phyloP scores from a whole-genome alignment of 2,329 filamentous ascomycete species.

The Rasamsonia emersonii region DNA sequence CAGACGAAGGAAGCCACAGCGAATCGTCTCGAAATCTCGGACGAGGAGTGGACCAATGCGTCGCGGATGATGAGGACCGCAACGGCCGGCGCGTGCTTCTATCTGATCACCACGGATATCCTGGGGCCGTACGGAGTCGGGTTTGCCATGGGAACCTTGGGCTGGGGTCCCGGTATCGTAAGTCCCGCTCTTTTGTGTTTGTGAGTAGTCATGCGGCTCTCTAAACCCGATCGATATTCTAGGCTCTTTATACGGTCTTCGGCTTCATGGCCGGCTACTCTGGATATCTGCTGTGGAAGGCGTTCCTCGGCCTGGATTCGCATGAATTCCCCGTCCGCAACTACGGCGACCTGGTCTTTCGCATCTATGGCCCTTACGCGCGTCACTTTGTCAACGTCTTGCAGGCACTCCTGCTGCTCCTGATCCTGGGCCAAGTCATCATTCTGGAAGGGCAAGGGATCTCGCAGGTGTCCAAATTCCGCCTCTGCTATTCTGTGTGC shows the following conservation, averaged over 20 bases:
- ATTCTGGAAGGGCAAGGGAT: constrained; percentile 48
- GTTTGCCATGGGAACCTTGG: constrained; percentile 25
- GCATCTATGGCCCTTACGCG: constrained; percentile 37
- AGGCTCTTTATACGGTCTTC: constrained; percentile 40
- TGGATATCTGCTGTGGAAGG: constrained; percentile 40
- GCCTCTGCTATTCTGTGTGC: constrained; percentile 47
- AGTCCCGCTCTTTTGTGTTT: not conserved
- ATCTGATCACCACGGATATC: constrained; percentile 43
- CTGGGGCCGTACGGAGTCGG: constrained; percentile 35
- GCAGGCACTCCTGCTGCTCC: constrained; percentile 38
- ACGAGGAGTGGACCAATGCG: constrained; percentile 41
- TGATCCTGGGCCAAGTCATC: constrained; percentile 29
- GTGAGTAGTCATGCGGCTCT: not conserved
- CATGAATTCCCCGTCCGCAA: constrained; percentile 39
- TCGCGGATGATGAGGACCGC: constrained; percentile 40
- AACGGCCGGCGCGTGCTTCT: constrained; percentile 40
- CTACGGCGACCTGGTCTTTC: constrained; percentile 43
- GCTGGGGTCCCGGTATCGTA: constrained; percentile 35
- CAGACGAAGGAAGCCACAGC: constrained; percentile 1
- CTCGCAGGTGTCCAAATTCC: constrained; percentile 43
- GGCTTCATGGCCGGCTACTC: constrained; percentile 35
- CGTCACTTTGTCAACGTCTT: constrained; percentile 42
- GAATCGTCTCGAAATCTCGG: constrained; percentile 15
- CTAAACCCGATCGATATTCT: not conserved
- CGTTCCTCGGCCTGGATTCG: constrained; percentile 40